Base-by-base conservation (phyloP, 495 filamentous ascomycete genomes). In the Xylaria venustula region DNA sequence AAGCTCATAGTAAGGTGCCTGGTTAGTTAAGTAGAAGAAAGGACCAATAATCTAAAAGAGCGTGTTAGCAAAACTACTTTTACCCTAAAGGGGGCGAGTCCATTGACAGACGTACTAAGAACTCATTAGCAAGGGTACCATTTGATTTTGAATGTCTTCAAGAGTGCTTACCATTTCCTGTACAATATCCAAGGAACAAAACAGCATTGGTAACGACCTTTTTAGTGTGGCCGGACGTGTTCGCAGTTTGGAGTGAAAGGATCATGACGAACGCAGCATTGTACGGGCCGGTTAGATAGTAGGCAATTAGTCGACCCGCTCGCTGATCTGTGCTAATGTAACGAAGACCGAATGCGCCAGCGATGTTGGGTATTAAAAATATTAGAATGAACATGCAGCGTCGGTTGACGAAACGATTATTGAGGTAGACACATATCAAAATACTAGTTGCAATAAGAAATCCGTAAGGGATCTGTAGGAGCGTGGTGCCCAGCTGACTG, bases 131-230 rank as follows among this genome's bases (percentile, higher is more conserved):
- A 34, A 34, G 30, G 30, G 30, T 34, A 34, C 5, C 30, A 34
- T n/a, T n/a, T n/a, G n/a, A n/a, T n/a, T n/a, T n/a, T n/a, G n/a
- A n/a, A n/a, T n/a, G n/a, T n/a, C n/a, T n/a, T n/a, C n/a, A n/a
- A n/a, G n/a, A n/a, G n/a, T n/a, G 22, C 26, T 44, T 34, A 60
- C 58, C 58, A 47, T 65, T 63, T 25, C 66, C 70, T 12, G 62
- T 57, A 40, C 74, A 75, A 52, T 77, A 77, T 1, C 73, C 70
- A 17, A 75, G 57, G 71, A 85, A 87, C 5, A 83, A 74, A 7
- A 85, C 76, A 2, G 82, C 85, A 52, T 86, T 87, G 8, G 83
- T 81, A 54, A 83, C 78, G 12, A 85, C 83, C 60, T 87, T 85
- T 66, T 88, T 88, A 12, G 85, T 87, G 49, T 88, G 83, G 0